Conservation (phyloP, 192 early-diverging fungal species). For the Martensiomyces pterosporus region DNA sequence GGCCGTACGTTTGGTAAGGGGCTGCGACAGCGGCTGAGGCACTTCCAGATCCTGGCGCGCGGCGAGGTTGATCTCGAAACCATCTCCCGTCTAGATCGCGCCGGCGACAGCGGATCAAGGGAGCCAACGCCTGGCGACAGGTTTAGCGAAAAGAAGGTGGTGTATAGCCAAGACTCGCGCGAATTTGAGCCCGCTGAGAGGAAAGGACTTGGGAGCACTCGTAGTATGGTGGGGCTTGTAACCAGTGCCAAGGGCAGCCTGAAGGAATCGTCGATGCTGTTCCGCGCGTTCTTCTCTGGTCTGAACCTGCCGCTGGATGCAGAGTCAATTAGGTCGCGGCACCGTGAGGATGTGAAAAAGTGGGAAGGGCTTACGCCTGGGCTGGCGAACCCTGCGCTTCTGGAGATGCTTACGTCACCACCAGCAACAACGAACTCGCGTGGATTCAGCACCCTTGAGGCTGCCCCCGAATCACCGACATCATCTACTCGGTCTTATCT, state of each 20-base stretch:
- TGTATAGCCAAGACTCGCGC: too few relatives aligned
- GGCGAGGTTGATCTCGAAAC: conserved; percentile 22
- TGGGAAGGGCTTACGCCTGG: conserved; percentile 11
- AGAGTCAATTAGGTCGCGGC: conserved; percentile 5
- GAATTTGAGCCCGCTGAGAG: neutral
- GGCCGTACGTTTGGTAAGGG: conserved; percentile 23
- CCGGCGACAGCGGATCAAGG: too few relatives aligned
- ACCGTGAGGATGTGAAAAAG: conserved; percentile 6
- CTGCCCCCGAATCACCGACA: too few relatives aligned
- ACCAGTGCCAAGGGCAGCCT: conserved; percentile 22
- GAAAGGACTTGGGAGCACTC: neutral
- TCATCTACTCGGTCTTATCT: too few relatives aligned
- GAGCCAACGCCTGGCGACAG: too few relatives aligned
- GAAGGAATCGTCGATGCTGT: conserved; percentile 23
- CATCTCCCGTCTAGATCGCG: too few relatives aligned
- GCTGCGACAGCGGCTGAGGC: conserved; percentile 20
- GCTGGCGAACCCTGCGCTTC: conserved; percentile 14
- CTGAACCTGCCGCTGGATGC: conserved; percentile 4
- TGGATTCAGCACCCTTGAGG: neutral
- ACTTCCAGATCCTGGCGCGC: conserved; percentile 26
- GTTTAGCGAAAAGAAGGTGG: too few relatives aligned
- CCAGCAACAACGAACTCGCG: conserved; percentile 1
- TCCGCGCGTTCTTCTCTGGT: conserved; percentile 30
- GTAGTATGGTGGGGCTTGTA: conserved; percentile 5
- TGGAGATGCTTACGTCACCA: conserved; percentile 11